Base-by-base conservation (phyloP, 345 rosid genomes). In the Salix caprea region DNA sequence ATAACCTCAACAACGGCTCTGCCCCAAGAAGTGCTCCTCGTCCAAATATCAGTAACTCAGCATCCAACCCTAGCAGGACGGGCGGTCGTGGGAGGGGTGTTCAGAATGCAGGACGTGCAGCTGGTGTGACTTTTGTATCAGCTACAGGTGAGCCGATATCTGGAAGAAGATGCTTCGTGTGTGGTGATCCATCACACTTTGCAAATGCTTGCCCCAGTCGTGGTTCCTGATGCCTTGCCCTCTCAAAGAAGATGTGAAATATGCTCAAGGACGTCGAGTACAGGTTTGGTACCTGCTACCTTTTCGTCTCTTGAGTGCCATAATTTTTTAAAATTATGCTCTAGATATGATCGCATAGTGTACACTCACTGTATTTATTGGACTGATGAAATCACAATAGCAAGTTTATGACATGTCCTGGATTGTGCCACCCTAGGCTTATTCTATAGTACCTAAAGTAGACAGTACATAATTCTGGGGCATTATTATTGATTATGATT, bases 181-280 rank as follows among this genome's bases (percentile, higher is more conserved):
- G 99, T 77, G 97, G 97, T 65, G 99, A 96, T 84, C 99, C 98
- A 72, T 92, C 97, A 12, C 98, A 96, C 82, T 92, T 96, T 50
- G 98, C 97, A 23, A 91, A 89, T 71, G 89, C 71, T 74, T 96
- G 98, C 84, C 97, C 97, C 21, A 88, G 84, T 58, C 94, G 96
- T 65, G 88, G 86, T 82, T 70, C 85, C 61, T 87, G 84, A 82
- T 28, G 37, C 28, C 16, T 15, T 13, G 52, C 28, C 15, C 37
- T 14, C 50, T 14, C 21, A 42, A 50, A 28, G 65, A 6, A 64
- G 60, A 42, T 32, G 26, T 4, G 28, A 23, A 6, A 14, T 26
- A 50, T 32, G 72, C 65, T 68, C 62, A 15, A 9, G 30, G 15
- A 18, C 28, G 21, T 48, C 30, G 64, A 52, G 36, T 19, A 16